Evolutionary conservation across 139 green algal species (phyloP), one percentile per base, ranked within the genome.

Genomic region (Micromonas commoda): DNA sequence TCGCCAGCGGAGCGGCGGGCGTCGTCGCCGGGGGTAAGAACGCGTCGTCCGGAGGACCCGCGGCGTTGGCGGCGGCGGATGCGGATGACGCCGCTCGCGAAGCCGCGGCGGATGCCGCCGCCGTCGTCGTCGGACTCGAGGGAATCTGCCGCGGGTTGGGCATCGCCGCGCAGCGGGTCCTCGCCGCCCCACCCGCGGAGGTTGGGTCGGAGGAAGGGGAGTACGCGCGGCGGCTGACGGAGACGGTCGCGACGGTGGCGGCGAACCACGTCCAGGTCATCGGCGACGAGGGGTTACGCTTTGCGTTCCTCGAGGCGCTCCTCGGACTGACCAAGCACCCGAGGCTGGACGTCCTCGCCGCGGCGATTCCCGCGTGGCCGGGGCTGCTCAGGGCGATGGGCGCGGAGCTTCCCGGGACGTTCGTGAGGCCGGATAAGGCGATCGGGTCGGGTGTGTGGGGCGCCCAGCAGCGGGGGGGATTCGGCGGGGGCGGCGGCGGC

Each of bases 311-410:
- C 1, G 68, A 75, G 38, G 19, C 34, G 1, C 31, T 75, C 5
- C 3, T 61, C 5, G 29, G 37, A n/a, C 29, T 75, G 24, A 61
- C 38, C 0, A 38, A 39, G 31, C 35, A 61, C 5, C 37, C 68
- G 21, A 75, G 29, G 23, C 53, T 75, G 68, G 38, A 31, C n/a
- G 37, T 61, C 1, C 29, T 75, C 34, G 68, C 35, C 19, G 38
- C 37, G 26, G 68, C 53, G 26, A 39, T 75, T 4, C 20, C 20
- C 2, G 68, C 68, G 68, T 75, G 68, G 68, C 37, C 68, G 37
- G 68, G n/a, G 19, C 35, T 75, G 29, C 38, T 75, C 19, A 35
- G 68, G 6, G 68, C 34, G 2, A 75, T 63, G 37, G 68, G 68
- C 9, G 68, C 68, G 23, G 38, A 60, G 2, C 37, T 75, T 5